These are phyloP conservation scores for Drechslerella coelobrocha DNA, from an alignment of 2,329 filamentous ascomycete species.

Conservation along the genomic window DNA sequence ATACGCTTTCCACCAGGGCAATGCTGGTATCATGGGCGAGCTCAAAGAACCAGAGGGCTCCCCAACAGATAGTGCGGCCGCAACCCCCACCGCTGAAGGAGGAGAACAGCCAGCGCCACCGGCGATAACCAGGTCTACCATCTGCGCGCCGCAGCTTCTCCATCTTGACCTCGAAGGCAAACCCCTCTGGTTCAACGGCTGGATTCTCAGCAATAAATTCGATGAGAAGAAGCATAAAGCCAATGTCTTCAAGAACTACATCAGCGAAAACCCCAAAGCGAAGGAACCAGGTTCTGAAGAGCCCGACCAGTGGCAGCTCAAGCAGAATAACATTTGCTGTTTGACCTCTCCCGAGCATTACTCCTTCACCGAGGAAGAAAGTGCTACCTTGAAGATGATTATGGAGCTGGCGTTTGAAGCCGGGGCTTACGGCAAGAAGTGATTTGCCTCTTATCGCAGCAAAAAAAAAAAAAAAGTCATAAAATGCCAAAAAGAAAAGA, in stretches of 20 bases:
- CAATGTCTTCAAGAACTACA: conserved; percentile 57
- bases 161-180: conserved; percentile 59
- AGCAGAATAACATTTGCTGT: conserved; percentile 58
- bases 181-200: conserved; percentile 63
- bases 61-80: conserved; percentile 18
- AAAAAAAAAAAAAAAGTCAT: no score
- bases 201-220: conserved; percentile 60
- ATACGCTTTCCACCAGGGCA: conserved; percentile 61
- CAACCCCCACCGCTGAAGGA: conserved; percentile 14
- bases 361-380: conserved; percentile 55
- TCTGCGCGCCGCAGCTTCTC: conserved; percentile 61
- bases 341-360: conserved; percentile 55
- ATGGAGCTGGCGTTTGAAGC: conserved; percentile 53
- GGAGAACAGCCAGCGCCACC: conserved; percentile 23
- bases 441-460: no score
- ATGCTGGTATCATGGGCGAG: conserved; percentile 57
- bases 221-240: conserved; percentile 57
- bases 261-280: conserved; percentile 56
- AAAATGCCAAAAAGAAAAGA: no score
- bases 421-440: conserved; percentile 52
- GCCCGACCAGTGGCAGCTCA: conserved; percentile 56
- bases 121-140: conserved; percentile 56
- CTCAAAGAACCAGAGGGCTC: conserved; percentile 51
- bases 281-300: conserved; percentile 31
- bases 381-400: conserved; percentile 56